Evolutionary conservation across 1,284 basidiomycete species (phyloP), one percentile per base, ranked within the genome.

Genomic region (Heterobasidion occidentale): DNA sequence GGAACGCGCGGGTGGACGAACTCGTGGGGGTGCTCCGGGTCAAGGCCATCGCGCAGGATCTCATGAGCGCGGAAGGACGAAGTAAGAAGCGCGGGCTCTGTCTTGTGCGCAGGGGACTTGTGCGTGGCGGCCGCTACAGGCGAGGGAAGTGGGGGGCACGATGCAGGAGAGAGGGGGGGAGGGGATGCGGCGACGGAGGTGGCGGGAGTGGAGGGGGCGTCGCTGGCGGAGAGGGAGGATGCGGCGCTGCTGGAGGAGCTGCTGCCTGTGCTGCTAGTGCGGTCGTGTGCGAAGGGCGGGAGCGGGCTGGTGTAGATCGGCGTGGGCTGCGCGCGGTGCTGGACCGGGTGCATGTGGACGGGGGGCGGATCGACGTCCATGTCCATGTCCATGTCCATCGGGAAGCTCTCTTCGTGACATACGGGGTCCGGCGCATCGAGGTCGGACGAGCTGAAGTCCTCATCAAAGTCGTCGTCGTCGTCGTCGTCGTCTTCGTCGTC

Each of bases 1-100:
- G 90, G 87, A 53, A 90, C 83, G 54, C 76, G 75, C 14, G 80
- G 77, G 35, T 84, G 81, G 46, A 84, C 75, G 61, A 90, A 88
- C 60, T 83, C 74, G 53, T 55, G 50, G 27, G 27, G 4, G 27
- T 27, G 27, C 27, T 27, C 27, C 63, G 62, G 77, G 46, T 65
- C 62, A 46, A 52, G 58, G 33, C 60, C 54, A 38, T 65, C 66
- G 48, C 70, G 70, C 49, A 73, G 59, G 50, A 77, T 67, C 52
- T 77, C 72, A 51, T 67, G 63, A 19, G 70, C 64, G 53, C 64
- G 64, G 63, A 75, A 73, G 20, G 70, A 70, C 36, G 71, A 72
- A 14, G 70, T 71, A 48, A 73, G 59, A 47, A 62, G 61, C 15
- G 60, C 27, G 8, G 33, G 27, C 27, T 27, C 27, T 27, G 50